Conservation (phyloP, 305 asterid genomes). For the Fraxinus paxiana region DNA sequence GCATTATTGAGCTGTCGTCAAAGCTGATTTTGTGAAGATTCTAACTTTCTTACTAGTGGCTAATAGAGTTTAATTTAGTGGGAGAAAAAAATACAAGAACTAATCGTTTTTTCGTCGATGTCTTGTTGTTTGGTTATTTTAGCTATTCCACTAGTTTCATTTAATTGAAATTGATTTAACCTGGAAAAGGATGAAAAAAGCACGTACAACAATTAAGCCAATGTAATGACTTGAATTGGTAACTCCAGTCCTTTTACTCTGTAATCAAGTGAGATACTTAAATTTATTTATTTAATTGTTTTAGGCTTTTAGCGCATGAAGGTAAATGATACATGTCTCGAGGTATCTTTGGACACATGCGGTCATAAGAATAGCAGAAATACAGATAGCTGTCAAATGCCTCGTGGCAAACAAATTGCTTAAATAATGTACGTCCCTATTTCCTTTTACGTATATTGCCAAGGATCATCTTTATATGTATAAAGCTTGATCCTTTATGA, state of each 20-base stretch:
- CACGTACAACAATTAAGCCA: conserved; percentile 7
- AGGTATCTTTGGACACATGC: background rate
- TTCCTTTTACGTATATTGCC: conserved; percentile 5
- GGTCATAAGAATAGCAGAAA: conserved; percentile 7
- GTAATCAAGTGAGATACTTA: background rate
- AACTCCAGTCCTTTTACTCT: background rate
- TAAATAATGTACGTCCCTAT: background rate
- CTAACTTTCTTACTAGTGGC: background rate
- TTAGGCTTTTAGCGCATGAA: conserved; percentile 2
- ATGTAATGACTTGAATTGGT: background rate
- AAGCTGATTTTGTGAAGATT: conserved; percentile 20
- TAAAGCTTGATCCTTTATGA: background rate
- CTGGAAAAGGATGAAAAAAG: background rate
- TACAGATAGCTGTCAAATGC: background rate
- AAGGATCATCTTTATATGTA: background rate
- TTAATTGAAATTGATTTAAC: conserved; percentile 1
- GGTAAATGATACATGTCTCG: conserved; percentile 11
- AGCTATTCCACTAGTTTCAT: conserved; percentile 7
- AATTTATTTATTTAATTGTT: background rate
- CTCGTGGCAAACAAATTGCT: conserved; percentile 7
- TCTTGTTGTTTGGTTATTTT: background rate
- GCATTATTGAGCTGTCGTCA: conserved; percentile 16
- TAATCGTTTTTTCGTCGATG: background rate
- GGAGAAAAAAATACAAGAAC: background rate
- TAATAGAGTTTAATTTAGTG: background rate